Conservation (phyloP, 768 basidiomycete species). For the Lyophyllum decastes region DNA sequence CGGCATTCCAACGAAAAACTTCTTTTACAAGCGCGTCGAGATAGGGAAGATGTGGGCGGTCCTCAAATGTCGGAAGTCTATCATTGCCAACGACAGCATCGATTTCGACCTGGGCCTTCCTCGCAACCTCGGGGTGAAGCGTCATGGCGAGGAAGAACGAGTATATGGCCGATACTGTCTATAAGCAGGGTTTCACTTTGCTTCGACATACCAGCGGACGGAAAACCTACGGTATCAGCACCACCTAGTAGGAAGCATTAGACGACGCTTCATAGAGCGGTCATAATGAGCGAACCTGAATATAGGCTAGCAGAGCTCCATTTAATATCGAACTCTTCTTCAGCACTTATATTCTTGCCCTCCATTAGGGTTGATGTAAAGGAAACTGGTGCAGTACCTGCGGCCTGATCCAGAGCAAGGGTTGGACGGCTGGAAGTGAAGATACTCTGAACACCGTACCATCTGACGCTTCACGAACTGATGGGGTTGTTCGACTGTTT, state of each 20-base stretch:
- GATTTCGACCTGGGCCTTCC: conserved; percentile 64
- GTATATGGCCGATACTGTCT: conserved; percentile 66
- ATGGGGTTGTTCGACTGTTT: conserved; percentile 59
- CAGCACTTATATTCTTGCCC: conserved; percentile 44
- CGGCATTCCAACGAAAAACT: conserved; percentile 52
- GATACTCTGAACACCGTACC: conserved; percentile 31
- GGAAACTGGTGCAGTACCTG: conserved; percentile 58
- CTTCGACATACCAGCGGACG: not conserved
- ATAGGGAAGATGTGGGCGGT: conserved; percentile 60
- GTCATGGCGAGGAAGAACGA: conserved; percentile 65
- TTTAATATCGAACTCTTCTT: conserved; percentile 65
- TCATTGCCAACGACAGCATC: conserved; percentile 60
- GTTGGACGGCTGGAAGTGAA: conserved; percentile 2
- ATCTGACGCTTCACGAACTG: conserved; percentile 64
- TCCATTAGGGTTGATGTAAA: conserved; percentile 62
- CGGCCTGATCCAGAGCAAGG: conserved; percentile 38
- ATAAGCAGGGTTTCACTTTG: conserved; percentile 12
- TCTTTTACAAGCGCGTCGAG: conserved; percentile 62
- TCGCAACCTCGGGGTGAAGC: conserved; percentile 54
- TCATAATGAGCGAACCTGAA: conserved; percentile 34
- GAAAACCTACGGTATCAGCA: conserved; percentile 50
- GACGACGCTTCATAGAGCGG: not conserved
- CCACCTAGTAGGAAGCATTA: conserved; percentile 40
- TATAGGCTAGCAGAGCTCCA: conserved; percentile 65
- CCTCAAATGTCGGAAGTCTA: conserved; percentile 60